Conservation (phyloP, 2,329 filamentous ascomycete genomes). For the Ascochyta viciae-villosae region DNA sequence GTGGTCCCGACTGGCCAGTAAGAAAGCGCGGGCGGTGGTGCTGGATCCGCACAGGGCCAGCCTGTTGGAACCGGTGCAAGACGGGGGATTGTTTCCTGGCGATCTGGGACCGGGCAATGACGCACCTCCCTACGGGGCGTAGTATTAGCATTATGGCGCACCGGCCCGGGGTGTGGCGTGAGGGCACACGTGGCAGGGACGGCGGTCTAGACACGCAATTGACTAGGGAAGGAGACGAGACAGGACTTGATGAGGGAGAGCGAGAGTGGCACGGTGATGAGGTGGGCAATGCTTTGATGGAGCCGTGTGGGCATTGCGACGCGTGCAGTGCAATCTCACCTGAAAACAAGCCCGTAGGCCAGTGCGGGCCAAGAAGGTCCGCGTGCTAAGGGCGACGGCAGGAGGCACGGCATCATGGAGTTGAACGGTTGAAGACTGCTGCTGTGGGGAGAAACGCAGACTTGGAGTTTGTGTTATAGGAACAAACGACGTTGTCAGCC, state of each 20-base stretch:
- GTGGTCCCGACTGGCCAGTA: constrained; percentile 46
- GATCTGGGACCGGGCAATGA: constrained; percentile 10
- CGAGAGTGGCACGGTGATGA: constrained; percentile 16
- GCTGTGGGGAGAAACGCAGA: background rate
- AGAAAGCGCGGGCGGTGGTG: constrained; percentile 31
- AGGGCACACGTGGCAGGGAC: constrained; percentile 27
- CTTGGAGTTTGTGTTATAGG: background rate
- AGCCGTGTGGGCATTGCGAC: constrained; percentile 14
- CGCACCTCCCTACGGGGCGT: constrained; percentile 24
- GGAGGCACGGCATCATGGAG: constrained; percentile 1
- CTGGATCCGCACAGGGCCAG: constrained; percentile 27
- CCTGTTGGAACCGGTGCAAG: constrained; percentile 31
- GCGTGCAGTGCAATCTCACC: constrained; percentile 6
- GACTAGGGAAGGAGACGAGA: constrained; percentile 22
- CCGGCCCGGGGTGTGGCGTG: constrained; percentile 32
- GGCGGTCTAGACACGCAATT: constrained; percentile 16
- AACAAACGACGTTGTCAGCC: background rate
- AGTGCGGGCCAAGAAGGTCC: constrained; percentile 15
- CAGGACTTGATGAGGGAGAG: constrained; percentile 18
- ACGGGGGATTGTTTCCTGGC: constrained; percentile 9
- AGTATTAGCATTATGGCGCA: constrained; percentile 43
- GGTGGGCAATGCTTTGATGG: constrained; percentile 8
- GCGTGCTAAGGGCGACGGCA: constrained; percentile 7
- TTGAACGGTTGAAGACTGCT: background rate
- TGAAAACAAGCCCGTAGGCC: background rate